These are phyloP conservation scores for Dryadomyces sulphureus DNA, from an alignment of 2,329 filamentous ascomycete species.

Conservation along the genomic window DNA sequence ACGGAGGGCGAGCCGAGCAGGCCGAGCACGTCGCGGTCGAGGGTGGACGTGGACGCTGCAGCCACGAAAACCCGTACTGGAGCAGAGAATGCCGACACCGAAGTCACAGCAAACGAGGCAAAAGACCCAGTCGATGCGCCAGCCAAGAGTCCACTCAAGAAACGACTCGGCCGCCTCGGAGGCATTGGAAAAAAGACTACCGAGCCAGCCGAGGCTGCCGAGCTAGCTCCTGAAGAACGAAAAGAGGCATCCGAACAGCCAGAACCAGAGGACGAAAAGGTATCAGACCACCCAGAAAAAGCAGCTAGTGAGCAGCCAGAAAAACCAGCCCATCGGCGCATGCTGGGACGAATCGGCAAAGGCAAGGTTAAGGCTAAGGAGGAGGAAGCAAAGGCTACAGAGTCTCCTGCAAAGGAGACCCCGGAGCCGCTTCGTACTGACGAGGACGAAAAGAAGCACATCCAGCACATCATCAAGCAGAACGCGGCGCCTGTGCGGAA, in stretches of 20 bases:
- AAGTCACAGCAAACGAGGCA: background rate
- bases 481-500: slow-evolving; percentile 36
- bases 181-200: no score
- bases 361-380: slow-evolving; percentile 14
- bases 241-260: no score
- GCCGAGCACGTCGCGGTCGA: slow-evolving; percentile 19
- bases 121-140: background rate
- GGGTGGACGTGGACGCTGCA: no score
- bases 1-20: background rate
- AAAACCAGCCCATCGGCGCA: background rate
- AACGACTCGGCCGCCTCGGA: no score
- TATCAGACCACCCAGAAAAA: background rate
- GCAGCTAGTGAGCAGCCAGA: background rate
- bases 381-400: slow-evolving; percentile 5
- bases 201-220: no score
- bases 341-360: slow-evolving; percentile 26
- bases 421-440: slow-evolving; percentile 20
- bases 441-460: slow-evolving; percentile 27
- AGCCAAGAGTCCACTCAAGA: no score
- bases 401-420: no score
- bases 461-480: slow-evolving; percentile 33
- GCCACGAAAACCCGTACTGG: no score
- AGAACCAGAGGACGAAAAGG: background rate
- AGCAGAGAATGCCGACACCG: no score
- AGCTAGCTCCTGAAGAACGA: no score